These are phyloP conservation scores for Psilocybe tampanensis DNA, from an alignment of 768 basidiomycete genomes.

Conservation along the genomic window DNA sequence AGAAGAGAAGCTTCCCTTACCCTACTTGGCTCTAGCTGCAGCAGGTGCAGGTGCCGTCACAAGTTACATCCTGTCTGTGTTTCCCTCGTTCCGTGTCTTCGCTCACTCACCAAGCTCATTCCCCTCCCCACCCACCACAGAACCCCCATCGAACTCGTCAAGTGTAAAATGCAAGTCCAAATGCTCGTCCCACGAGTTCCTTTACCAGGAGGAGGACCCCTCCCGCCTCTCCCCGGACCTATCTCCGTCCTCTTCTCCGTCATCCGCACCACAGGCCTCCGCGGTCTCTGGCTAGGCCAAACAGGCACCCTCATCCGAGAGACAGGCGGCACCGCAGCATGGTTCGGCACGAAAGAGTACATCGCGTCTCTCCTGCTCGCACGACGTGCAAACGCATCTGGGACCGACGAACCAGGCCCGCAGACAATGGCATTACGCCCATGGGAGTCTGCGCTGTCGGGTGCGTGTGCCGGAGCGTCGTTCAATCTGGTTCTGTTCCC, in stretches of 20 bases:
- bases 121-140: conserved; percentile 12
- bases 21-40: conserved; percentile 80
- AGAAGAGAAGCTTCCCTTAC: conserved; percentile 55
- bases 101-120: not conserved
- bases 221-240: conserved; percentile 26
- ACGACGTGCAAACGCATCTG: conserved; percentile 32
- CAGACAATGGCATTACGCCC: conserved; percentile 51
- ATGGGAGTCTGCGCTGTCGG: conserved; percentile 80
- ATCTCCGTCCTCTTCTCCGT: conserved; percentile 29
- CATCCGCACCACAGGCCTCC: conserved; percentile 26
- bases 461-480: conserved; percentile 76
- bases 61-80: conserved; percentile 81
- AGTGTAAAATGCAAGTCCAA: conserved; percentile 41
- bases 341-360: conserved; percentile 87
- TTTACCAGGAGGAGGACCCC: conserved; percentile 9
- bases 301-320: conserved; percentile 13
- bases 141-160: conserved; percentile 40
- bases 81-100: conserved; percentile 54
- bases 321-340: conserved; percentile 65
- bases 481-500: conserved; percentile 88
- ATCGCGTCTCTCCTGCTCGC: conserved; percentile 65
- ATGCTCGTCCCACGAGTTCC: conserved; percentile 25
- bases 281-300: conserved; percentile 22
- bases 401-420: not conserved
- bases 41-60: conserved; percentile 85